A percentile compares a stretch with the other conserved stretches of the same genome.
phyloP scores from a whole-genome alignment of 345 rosid genomes.

The Heritiera littoralis region DNA sequence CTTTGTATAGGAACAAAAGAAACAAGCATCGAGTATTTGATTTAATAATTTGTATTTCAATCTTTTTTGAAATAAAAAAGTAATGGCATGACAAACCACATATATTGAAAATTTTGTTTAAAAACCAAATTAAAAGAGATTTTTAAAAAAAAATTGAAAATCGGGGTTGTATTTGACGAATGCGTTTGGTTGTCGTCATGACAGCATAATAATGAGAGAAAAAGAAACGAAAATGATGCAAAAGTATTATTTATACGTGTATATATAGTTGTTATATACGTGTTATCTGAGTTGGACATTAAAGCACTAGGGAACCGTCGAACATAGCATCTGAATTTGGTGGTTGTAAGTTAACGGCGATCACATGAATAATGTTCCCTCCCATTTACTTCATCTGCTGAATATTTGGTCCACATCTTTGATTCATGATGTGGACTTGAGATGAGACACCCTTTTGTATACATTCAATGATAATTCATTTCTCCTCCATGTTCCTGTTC shows the following conservation, averaged over 20 bases:
- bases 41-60: no score
- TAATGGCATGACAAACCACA: no score
- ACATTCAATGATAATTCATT: slow-evolving; percentile 10
- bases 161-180: not conserved
- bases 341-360: slow-evolving; percentile 40
- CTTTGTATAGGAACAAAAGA: no score
- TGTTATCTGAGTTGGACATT: slow-evolving; percentile 24
- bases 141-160: not conserved
- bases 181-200: slow-evolving; percentile 2
- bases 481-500: not conserved
- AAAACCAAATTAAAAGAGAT: not conserved
- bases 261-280: not conserved
- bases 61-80: no score
- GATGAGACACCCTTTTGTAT: slow-evolving; percentile 6
- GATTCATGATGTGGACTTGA: slow-evolving; percentile 34
- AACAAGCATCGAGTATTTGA: no score
- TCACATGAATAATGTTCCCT: slow-evolving; percentile 50
- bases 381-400: slow-evolving; percentile 37
- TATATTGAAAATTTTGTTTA: no score
- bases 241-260: not conserved
- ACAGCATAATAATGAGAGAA: not conserved
- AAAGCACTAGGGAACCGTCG: not conserved
- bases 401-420: slow-evolving; percentile 43
- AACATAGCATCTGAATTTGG: slow-evolving; percentile 32
- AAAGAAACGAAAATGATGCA: slow-evolving; percentile 4